Conservation (phyloP, 2,329 filamentous ascomycete species). For the Neonectria sp. region DNA sequence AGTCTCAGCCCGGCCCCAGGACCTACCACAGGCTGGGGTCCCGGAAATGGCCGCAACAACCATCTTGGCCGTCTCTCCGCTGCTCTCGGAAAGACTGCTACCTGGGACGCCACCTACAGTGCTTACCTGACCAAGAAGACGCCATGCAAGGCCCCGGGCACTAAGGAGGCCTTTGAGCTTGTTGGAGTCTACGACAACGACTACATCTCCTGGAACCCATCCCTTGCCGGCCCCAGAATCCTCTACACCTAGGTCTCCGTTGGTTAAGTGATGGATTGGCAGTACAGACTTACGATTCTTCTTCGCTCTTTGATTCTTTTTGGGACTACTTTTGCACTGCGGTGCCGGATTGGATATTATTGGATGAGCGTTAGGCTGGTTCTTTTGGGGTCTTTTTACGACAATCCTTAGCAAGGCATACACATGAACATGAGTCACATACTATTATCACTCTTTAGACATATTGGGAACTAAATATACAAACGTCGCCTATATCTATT, state of each 20-base stretch:
- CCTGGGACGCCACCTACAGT: slow-evolving; percentile 38
- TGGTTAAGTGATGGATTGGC: not conserved
- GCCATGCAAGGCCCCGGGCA: slow-evolving; percentile 35
- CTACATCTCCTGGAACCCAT: slow-evolving; percentile 33
- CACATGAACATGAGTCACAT: not conserved
- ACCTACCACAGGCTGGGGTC: slow-evolving; percentile 37
- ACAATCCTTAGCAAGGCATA: not conserved
- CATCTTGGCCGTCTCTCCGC: slow-evolving; percentile 36
- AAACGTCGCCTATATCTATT: not conserved
- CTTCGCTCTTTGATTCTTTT: slow-evolving; percentile 4
- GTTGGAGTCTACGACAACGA: slow-evolving; percentile 40
- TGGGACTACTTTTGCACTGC: not conserved
- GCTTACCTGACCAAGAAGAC: slow-evolving; percentile 35
- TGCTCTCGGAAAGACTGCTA: slow-evolving; percentile 20
- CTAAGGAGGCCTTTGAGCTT: slow-evolving; percentile 38
- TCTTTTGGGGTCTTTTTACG: not conserved
- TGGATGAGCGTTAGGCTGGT: not conserved
- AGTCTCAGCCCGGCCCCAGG: slow-evolving; percentile 42
- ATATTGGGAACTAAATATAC: not conserved
- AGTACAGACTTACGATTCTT: slow-evolving; percentile 6
- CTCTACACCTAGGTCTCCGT: slow-evolving; percentile 24
- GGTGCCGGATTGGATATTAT: not conserved
- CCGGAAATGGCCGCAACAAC: slow-evolving; percentile 48
- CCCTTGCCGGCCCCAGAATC: slow-evolving; percentile 33
- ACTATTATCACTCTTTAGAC: not conserved